Evolutionary conservation across 2,329 filamentous ascomycete species (phyloP), one percentile per base, ranked within the genome.

Genomic region (Alternaria angustiovoidea): DNA sequence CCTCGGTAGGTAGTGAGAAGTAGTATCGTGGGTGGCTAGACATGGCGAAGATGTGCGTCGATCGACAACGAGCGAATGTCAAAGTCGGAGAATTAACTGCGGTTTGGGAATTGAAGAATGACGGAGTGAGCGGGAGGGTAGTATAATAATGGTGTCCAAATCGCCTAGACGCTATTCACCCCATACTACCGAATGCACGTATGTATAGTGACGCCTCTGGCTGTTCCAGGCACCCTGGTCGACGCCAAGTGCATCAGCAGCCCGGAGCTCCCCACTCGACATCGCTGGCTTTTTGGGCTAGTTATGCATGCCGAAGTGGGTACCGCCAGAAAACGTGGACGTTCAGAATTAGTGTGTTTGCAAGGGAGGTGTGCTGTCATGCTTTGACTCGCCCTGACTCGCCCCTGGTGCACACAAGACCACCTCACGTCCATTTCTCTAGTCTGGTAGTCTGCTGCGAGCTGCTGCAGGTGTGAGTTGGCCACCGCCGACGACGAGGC

Each of bases 301-400:
- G 63, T 38, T 63, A 67, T 68, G 72, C 70, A 73, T 73, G 66
- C 54, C 64, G 65, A 70, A 66, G 70, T 72, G 73, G 71, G 68
- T 68, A 73, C 69, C 68, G 69, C 70, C 68, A 73, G 67, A 75
- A 73, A 77, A 75, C 75, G 73, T 76, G 75, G 74, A 72, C 73
- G 67, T 76, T 74, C 69, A 66, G 66, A 73, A 72, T 71, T 65
- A 69, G 63, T 60, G 57, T 55, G 59, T 62, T 61, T 65, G 46
- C 73, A 72, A 71, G 70, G 69, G 62, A 67, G 73, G 70, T 79
- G 73, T 71, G 76, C 73, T 78, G 77, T 79, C 77, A 75, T 72
- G 67, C 70, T 64, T 70, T 74, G 65, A 76, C 75, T 74, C 74
- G 75, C 68, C 67, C 66, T 72, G 71, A 74, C 68, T 73, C 72